Percentiles rank a stretch among this genome's conserved stretches.
These are phyloP conservation scores for Calonectria montana DNA, from an alignment of 2,329 filamentous ascomycete species.

Conservation along the genomic window DNA sequence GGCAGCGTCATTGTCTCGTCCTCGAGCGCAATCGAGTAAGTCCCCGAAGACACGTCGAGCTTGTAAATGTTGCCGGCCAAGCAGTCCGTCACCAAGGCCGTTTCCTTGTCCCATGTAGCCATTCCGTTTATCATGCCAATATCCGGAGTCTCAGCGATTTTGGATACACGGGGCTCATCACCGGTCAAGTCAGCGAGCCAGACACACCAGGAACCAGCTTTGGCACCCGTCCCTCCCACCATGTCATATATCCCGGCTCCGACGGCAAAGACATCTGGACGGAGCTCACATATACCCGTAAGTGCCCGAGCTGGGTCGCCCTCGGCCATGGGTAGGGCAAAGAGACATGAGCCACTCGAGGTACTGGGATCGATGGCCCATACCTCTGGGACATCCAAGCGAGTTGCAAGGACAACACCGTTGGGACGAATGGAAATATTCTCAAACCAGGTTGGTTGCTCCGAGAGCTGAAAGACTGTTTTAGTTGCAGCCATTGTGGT, in stretches of 20 bases:
- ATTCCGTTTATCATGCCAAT: conserved; percentile 36
- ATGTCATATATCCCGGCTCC: conserved; percentile 31
- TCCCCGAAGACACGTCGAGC: conserved; percentile 22
- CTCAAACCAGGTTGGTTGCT: conserved; percentile 37
- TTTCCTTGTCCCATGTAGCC: conserved; percentile 33
- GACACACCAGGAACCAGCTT: conserved; percentile 26
- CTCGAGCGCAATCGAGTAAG: conserved; percentile 26
- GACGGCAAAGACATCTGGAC: conserved; percentile 32
- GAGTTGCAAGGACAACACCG: conserved; percentile 31
- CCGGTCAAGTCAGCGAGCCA: conserved; percentile 34
- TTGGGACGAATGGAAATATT: conserved; percentile 32
- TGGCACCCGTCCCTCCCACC: conserved; percentile 14
- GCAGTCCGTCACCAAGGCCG: conserved; percentile 32
- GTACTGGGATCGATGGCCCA: conserved; percentile 31
- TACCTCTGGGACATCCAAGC: conserved; percentile 35
- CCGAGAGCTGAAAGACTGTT: conserved; percentile 33
- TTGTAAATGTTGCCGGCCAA: conserved; percentile 34
- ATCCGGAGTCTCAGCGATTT: conserved; percentile 10
- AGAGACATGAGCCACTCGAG: conserved; percentile 21
- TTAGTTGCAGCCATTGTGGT: conserved; percentile 14
- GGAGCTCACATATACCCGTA: conserved; percentile 33
- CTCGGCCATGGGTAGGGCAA: conserved; percentile 18
- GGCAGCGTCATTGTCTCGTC: conserved; percentile 32
- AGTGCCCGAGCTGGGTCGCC: conserved; percentile 22
- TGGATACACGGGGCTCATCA: conserved; percentile 10